Evolutionary conservation across 345 rosid genomes (phyloP).

Genomic region (Kandelia obovata): DNA sequence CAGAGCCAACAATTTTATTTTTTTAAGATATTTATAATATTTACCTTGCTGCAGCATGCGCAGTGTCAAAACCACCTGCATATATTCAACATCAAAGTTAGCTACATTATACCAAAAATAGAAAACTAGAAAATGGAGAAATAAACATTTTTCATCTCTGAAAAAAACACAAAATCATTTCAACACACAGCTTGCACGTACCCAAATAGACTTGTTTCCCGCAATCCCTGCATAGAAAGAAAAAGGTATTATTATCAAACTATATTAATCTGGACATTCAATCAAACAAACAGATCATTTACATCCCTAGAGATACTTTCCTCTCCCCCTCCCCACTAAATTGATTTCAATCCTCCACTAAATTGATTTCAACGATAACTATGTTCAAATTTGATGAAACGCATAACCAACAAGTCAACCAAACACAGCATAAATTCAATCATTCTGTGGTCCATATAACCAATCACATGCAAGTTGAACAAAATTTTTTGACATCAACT

Average conservation of each 20-base stretch:
- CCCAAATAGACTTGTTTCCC: slow-evolving; percentile 97
- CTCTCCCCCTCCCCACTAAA: no score
- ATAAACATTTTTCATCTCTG: neutral
- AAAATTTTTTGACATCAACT: no score
- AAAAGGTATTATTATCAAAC: neutral
- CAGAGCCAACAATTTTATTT: neutral
- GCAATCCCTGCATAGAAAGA: slow-evolving; percentile 68
- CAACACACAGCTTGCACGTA: slow-evolving; percentile 32
- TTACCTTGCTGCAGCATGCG: slow-evolving; percentile 95
- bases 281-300: slow-evolving; percentile 2
- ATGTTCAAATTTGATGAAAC: neutral
- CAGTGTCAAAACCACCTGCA: slow-evolving; percentile 97
- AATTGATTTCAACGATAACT: no score
- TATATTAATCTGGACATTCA: neutral
- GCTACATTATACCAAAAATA: slow-evolving; percentile 8
- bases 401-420: neutral
- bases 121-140: neutral
- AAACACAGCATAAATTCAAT: slow-evolving; percentile 7
- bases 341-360: no score
- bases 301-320: no score
- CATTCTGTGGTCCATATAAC: no score
- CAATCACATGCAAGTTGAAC: no score
- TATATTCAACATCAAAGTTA: slow-evolving; percentile 19
- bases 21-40: neutral
- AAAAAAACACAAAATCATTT: slow-evolving; percentile 2